Percentiles rank a stretch among this genome's conserved stretches.
Conservation (phyloP, 2,329 filamentous ascomycete species). For the Trichophyton schoenleinii region DNA sequence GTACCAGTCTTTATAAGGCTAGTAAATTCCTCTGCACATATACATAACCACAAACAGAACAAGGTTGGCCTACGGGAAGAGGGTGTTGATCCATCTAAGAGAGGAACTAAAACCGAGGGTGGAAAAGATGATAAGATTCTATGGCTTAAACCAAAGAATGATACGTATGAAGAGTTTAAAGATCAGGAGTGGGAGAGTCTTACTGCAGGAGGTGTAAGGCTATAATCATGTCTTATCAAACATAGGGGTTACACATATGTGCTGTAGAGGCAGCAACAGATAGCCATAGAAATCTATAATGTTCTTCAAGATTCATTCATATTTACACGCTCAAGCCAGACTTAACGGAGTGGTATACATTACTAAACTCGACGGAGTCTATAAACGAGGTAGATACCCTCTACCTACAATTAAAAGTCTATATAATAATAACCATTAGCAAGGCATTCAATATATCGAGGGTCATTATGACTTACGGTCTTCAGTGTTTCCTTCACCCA, state of each 20-base stretch:
- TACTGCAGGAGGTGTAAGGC: slow-evolving; percentile 31
- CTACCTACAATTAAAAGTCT: background rate
- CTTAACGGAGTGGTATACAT: background rate
- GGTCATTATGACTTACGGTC: slow-evolving; percentile 20
- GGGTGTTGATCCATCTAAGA: slow-evolving; percentile 47
- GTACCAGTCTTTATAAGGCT: slow-evolving; percentile 62
- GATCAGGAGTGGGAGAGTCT: slow-evolving; percentile 47
- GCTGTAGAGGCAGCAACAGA: background rate
- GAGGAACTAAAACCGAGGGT: slow-evolving; percentile 34
- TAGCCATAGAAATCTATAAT: too few relatives aligned
- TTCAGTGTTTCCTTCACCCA: slow-evolving; percentile 92
- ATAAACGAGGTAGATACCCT: background rate
- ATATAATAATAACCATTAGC: background rate
- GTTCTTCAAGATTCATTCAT: background rate
- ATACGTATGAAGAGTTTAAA: slow-evolving; percentile 48
- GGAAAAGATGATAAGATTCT: slow-evolving; percentile 36
- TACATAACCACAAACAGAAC: slow-evolving; percentile 66
- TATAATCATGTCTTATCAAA: slow-evolving; percentile 24
- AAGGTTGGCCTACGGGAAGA: slow-evolving; percentile 58
- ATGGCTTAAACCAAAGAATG: slow-evolving; percentile 38
- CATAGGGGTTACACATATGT: background rate
- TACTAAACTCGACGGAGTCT: background rate
- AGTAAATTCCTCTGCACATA: slow-evolving; percentile 38
- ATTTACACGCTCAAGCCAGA: background rate
- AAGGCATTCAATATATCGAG: background rate